Conservation (phyloP, 768 basidiomycete genomes). For the Lyophyllum shimeji region DNA sequence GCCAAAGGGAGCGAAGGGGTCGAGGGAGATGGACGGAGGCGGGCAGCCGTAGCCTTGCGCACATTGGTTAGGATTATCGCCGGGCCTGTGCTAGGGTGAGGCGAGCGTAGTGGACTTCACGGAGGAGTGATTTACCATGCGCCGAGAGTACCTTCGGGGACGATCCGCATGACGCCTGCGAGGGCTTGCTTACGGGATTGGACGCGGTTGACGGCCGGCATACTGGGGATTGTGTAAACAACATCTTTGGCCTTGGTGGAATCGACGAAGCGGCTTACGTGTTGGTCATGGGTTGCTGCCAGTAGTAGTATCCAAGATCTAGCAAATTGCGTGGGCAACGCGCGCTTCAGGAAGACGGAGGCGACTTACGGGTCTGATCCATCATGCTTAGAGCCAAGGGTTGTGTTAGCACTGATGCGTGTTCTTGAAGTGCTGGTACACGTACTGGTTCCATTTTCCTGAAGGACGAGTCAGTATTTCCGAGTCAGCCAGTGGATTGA, state of each 20-base stretch:
- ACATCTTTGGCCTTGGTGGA: background rate
- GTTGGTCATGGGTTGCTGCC: conserved; percentile 72
- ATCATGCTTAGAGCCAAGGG: conserved; percentile 48
- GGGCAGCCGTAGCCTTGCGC: conserved; percentile 45
- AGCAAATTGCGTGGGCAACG: background rate
- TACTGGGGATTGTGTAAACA: conserved; percentile 28
- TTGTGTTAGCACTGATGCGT: background rate
- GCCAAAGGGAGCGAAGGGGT: conserved; percentile 53
- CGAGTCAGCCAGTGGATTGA: background rate
- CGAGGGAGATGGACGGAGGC: conserved; percentile 49
- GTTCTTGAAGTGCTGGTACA: background rate
- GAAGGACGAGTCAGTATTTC: background rate
- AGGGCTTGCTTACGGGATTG: conserved; percentile 56
- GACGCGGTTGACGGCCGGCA: conserved; percentile 52
- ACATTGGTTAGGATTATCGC: conserved; percentile 65
- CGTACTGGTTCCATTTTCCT: conserved; percentile 69
- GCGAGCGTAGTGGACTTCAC: background rate
- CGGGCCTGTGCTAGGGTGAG: conserved; percentile 46
- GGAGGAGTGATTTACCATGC: conserved; percentile 45
- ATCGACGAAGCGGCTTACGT: conserved; percentile 32
- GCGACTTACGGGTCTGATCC: conserved; percentile 59
- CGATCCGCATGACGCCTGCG: conserved; percentile 63
- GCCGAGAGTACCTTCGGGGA: conserved; percentile 57
- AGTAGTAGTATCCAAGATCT: conserved; percentile 64
- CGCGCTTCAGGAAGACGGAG: background rate